phyloP scores from a whole-genome alignment of 2,329 filamentous ascomycete species.

The Botrytis paeoniae region DNA sequence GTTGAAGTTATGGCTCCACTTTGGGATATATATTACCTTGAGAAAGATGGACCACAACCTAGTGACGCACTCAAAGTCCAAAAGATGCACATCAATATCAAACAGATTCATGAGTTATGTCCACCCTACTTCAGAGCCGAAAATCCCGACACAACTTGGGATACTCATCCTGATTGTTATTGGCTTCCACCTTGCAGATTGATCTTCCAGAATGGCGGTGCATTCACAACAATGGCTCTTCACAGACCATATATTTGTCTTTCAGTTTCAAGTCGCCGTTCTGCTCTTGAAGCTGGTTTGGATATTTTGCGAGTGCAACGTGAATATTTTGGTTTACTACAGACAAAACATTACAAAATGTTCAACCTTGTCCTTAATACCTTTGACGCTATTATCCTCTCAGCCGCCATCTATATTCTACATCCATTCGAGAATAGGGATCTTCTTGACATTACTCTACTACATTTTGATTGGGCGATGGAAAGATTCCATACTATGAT shows the following conservation, averaged over 20 bases:
- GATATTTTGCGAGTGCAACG: conserved; percentile 55
- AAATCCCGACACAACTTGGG: conserved; percentile 57
- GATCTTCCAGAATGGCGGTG: conserved; percentile 46
- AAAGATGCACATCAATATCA: conserved; percentile 50
- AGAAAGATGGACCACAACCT: conserved; percentile 54
- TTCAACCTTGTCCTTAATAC: conserved; percentile 59
- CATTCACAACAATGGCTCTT: conserved; percentile 57
- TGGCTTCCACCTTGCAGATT: conserved; percentile 52
- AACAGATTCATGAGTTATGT: conserved; percentile 47
- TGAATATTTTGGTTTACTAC: conserved; percentile 48
- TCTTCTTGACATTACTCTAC: conserved; percentile 46
- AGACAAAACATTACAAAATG: conserved; percentile 51
- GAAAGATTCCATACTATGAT: conserved; percentile 57
- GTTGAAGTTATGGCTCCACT: conserved; percentile 49
- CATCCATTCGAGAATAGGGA: conserved; percentile 55
- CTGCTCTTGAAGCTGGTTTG: conserved; percentile 55
- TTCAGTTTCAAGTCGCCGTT: conserved; percentile 50
- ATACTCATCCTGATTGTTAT: conserved; percentile 49
- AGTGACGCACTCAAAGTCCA: conserved; percentile 55
- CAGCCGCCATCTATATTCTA: conserved; percentile 59
- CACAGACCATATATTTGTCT: conserved; percentile 63
- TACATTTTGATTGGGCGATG: conserved; percentile 59
- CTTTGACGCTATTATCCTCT: conserved; percentile 61
- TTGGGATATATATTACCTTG: conserved; percentile 50
- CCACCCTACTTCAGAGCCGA: conserved; percentile 53